Evolutionary conservation across 176 grass and related monocot species (phyloP).

Genomic region (Lolium multiflorum): DNA sequence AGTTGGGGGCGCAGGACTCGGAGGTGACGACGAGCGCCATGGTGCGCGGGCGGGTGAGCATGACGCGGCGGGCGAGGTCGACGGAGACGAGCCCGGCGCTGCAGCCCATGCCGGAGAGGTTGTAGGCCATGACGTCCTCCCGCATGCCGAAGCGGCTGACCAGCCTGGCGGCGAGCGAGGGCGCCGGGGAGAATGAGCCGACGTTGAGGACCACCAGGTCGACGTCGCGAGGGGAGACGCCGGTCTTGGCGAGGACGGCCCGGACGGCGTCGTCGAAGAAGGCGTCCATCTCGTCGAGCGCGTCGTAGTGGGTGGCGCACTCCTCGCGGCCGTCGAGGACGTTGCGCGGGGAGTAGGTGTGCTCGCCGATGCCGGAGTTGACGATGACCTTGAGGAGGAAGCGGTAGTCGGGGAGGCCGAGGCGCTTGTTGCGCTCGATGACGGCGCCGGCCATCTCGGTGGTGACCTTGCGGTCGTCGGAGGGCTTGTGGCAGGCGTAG

Average conservation of each 20-base stretch:
- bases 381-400: slow-evolving; percentile 91
- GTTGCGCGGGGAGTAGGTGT: slow-evolving; percentile 78
- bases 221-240: slow-evolving; percentile 43
- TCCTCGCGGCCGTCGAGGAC: slow-evolving; percentile 77
- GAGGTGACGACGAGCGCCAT: slow-evolving; percentile 69
- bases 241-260: slow-evolving; percentile 41
- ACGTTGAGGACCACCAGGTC: slow-evolving; percentile 78
- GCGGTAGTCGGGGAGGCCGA: slow-evolving; percentile 70
- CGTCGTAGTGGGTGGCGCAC: slow-evolving; percentile 57
- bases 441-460: slow-evolving; percentile 59
- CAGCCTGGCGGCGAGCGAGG: slow-evolving; percentile 57
- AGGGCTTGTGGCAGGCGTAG: slow-evolving; percentile 82
- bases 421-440: slow-evolving; percentile 73
- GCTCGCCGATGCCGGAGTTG: slow-evolving; percentile 89
- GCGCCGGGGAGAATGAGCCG: slow-evolving; percentile 65
- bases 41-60: slow-evolving; percentile 44
- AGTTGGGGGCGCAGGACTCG: slow-evolving; percentile 82
- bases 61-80: slow-evolving; percentile 66
- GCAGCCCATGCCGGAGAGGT: slow-evolving; percentile 88
- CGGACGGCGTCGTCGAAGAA: slow-evolving; percentile 59
- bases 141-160: slow-evolving; percentile 63
- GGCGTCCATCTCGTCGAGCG: slow-evolving; percentile 77
- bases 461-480: slow-evolving; percentile 64
- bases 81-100: slow-evolving; percentile 69
- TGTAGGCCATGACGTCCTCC: slow-evolving; percentile 69